Evolutionary conservation across 108 stramenopile species (phyloP).

Genomic region (Chaetoceros muelleri): DNA sequence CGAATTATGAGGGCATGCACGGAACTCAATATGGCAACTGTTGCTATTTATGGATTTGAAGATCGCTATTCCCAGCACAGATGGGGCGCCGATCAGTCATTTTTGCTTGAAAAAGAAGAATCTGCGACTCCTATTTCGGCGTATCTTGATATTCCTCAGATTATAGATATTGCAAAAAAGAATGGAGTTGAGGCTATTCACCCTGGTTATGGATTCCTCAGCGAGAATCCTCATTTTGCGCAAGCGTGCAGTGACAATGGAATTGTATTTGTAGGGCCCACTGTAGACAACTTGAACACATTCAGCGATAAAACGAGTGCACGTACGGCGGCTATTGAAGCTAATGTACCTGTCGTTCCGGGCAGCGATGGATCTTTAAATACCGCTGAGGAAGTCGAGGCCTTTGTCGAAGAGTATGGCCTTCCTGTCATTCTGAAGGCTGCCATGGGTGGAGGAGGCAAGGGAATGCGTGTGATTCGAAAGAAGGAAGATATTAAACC

Average conservation of each 20-base stretch:
- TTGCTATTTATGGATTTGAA: conserved; percentile 79
- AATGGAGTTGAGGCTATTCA: conserved; percentile 82
- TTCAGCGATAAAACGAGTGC: conserved; percentile 87
- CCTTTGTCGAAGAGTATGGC: conserved; percentile 55
- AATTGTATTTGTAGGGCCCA: conserved; percentile 83
- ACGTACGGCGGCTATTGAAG: conserved; percentile 58
- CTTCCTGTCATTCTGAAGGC: conserved; percentile 91
- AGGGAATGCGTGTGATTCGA: conserved; percentile 87
- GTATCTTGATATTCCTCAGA: conserved; percentile 57
- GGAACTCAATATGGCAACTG: conserved; percentile 71
- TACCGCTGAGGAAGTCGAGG: conserved; percentile 28
- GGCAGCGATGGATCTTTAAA: conserved; percentile 54
- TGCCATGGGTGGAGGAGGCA: conserved; percentile 85
- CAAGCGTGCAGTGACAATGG: conserved; percentile 56
- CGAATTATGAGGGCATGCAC: conserved; percentile 88
- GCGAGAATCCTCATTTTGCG: conserved; percentile 72
- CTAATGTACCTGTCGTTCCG: conserved; percentile 81
- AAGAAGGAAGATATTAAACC: conserved; percentile 46
- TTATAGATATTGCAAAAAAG: conserved; percentile 65
- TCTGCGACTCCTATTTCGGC: conserved; percentile 68
- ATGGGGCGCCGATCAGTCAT: conserved; percentile 81
- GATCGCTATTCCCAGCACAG: conserved; percentile 90
- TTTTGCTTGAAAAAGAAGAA: conserved; percentile 39
- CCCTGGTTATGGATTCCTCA: conserved; percentile 82
- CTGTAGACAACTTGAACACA: conserved; percentile 58